Evolutionary conservation across 2,329 filamentous ascomycete genomes (phyloP), one percentile per base, ranked within the genome.

Genomic region (Aspergillus pseudoglaucus): DNA sequence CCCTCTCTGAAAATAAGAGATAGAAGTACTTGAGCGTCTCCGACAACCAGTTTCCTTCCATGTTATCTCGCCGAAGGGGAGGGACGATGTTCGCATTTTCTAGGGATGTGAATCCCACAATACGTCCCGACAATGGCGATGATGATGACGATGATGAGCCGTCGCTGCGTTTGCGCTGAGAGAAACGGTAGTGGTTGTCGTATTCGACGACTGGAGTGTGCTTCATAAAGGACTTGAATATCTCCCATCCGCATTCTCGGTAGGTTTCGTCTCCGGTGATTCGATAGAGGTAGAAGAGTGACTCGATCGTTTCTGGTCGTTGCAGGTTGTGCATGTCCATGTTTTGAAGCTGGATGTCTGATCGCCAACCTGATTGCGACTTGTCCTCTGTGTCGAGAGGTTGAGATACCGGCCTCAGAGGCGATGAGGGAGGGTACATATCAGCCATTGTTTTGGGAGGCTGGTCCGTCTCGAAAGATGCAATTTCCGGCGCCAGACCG

Each of bases 1-100:
- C 87, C 54, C 85, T 76, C 3, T 87, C 83, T 2, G 88, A 90
- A 72, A 98, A 98, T 30, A 98, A 77, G 37, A 98, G 81, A 68
- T 95, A 98, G 66, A 98, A 87, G 67, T 98, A 98, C 72, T 98
- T 98, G 40, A 98, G 76, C 18, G 93, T 98, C 73, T 98, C 93
- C 42, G 93, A 90, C 75, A 98, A 80, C 93, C 93, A 98, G 72
- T 97, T 97, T 65, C 89, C 94, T 73, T 98, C 93, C 91, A 98
- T 96, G 59, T 97, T 97, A 69, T 98, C 91, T 51, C 82, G 78
- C 41, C 75, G 73, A 12, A 74, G 67, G 0, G 89, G 82, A 17
- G 90, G 90, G 8, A 93, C 70, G 4, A 71, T 69, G 55, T 85
- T 83, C 22, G 90, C 90, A 63, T 94, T 82, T 15, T 77, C 77